A percentile compares a stretch with the other conserved stretches of the same genome.
These are phyloP conservation scores for Hyphopichia wangnamkhiaoensis DNA, from an alignment of 1,139 yeast species.

Conservation along the genomic window DNA sequence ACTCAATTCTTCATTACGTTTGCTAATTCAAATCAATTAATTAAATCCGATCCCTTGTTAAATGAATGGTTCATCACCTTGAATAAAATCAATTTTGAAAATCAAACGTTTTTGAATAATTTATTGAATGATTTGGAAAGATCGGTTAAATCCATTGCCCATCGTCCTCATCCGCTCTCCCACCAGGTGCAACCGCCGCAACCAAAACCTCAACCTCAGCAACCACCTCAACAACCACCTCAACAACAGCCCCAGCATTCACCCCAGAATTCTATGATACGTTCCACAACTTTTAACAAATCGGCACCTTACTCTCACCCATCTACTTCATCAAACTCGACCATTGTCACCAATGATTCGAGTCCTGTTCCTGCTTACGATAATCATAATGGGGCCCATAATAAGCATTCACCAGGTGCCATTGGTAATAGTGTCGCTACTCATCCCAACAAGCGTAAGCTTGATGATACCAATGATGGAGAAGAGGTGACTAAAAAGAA, in stretches of 20 bases:
- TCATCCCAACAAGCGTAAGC: too few relatives aligned
- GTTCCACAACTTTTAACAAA: constrained; percentile 5
- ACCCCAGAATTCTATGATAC: too few relatives aligned
- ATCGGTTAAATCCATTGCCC: constrained; percentile 4
- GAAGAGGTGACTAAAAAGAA: neutral
- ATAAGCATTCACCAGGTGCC: too few relatives aligned
- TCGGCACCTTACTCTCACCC: constrained; percentile 3
- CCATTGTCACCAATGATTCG: constrained; percentile 4
- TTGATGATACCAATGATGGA: too few relatives aligned
- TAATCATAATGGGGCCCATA: neutral
- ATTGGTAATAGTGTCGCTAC: too few relatives aligned
- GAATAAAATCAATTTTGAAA: constrained; percentile 15
- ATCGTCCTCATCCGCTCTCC: neutral
- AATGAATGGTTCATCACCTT: constrained; percentile 31
- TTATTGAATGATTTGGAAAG: constrained; percentile 5
- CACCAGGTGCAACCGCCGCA: constrained; percentile 1
- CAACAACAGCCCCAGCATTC: neutral
- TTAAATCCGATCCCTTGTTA: constrained; percentile 24
- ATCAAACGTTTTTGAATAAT: constrained; percentile 6
- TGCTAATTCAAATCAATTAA: constrained; percentile 30
- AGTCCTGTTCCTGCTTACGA: neutral
- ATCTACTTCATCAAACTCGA: constrained; percentile 3
- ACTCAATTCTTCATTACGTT: constrained; percentile 30
- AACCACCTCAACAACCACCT: neutral
- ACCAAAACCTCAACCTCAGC: neutral